Evolutionary conservation across 257 asterid genomes (phyloP), one percentile per base, ranked within the genome.

Genomic region (Buddleja alternifolia): DNA sequence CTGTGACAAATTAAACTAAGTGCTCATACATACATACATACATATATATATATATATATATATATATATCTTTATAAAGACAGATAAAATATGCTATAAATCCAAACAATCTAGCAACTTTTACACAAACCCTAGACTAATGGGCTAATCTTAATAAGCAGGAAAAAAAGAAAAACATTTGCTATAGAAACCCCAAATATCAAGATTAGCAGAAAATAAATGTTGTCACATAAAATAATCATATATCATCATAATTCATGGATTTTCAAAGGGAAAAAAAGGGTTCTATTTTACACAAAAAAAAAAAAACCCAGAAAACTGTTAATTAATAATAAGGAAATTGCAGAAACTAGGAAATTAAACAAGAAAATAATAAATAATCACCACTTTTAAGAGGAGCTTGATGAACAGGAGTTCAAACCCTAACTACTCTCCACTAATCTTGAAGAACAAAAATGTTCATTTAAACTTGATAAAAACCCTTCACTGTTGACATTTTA

Each of bases 121-220:
- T 32, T 72, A n/a, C 57, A 63, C 54, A 66, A 81, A 81, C 82
- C 85, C 82, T 81, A 81, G 67, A 37, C 48, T 48, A 54, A 74
- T 60, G 60, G 61, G 42, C n/a, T 36, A 51, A 62, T 71, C 66
- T 79, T 61, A 71, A 64, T 16, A 23, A 71, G 8, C 7, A 67
- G 47, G 69, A 71, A 2, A 66, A 62, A 66, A 41, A 29, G n/a
- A n/a, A n/a, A 32, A 19, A 60, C 71, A 71, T 47, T 70, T 68
- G 51, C 60, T 39, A 55, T 1, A 29, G 34, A 29, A 29, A 29
- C 34, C 34, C 66, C 41, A 66, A 17, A 41, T 12, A 66, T 34
- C 61, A 67, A 51, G 41, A 61, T 48, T 12, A 56, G 29, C 60
- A 39, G 39, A 8, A 39, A 39, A 46, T n/a, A 34, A 46, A 57